Evolutionary conservation across 768 basidiomycete species (phyloP), one percentile per base, ranked within the genome.

Genomic region (Leucocoprinus leucothites): DNA sequence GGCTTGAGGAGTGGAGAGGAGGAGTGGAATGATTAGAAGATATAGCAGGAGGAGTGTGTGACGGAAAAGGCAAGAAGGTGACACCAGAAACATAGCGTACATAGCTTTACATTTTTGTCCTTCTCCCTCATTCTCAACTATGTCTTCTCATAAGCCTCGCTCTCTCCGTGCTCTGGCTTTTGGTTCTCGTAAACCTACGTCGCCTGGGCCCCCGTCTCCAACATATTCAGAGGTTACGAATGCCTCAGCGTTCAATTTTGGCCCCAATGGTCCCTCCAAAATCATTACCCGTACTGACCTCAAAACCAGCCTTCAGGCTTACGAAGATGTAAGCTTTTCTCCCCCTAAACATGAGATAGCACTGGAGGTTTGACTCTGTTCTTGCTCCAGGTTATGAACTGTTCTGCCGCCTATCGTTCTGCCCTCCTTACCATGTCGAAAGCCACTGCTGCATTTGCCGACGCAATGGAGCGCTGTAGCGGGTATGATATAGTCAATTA

Each of bases 221-320:
- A 91, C 91, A 2, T 91, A 88, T 71, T 87, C 89, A 26, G 90
- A 92, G 18, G 74, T 82, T 21, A 94, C 92, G 9, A 82, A 89
- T 64, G 87, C 77, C 28, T 91, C 91, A 16, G 82, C 80, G 45
- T 81, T 91, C 73, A 82, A 87, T 67, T 87, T 91, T 68, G 89
- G 89, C 28, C 74, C 76, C 46, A 76, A 85, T 61, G 88, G 89
- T 6, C 88, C 88, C 38, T 76, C 82, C 60, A 91, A 89, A 77
- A 86, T 93, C 56, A 91, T 94, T 53, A 91, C 91, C 48, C 77
- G 91, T 40, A 75, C 82, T 14, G 81, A 94, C 71, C 77, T 94
- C 67, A 88, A 89, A 70, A 76, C 78, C 8, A 90, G 89, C 65
- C 61, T 92, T 46, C 86, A 89, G 63, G 81, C 88, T 11, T 93